These are phyloP conservation scores for Trichoderma lentiforme DNA, from an alignment of 2,329 filamentous ascomycete species.

Conservation along the genomic window DNA sequence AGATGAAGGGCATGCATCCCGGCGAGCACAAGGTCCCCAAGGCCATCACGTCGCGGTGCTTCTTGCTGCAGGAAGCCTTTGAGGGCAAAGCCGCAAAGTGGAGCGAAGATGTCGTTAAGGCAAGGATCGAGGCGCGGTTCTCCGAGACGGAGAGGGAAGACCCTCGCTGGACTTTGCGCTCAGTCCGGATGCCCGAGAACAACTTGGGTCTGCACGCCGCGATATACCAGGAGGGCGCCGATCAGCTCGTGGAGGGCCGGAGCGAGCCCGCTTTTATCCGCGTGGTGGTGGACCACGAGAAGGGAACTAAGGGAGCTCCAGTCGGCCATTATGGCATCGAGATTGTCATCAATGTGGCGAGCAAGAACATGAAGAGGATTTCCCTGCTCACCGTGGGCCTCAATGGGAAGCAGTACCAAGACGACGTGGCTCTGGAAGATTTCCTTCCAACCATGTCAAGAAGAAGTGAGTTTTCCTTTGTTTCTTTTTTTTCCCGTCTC, in stretches of 20 bases:
- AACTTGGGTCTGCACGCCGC: conserved; percentile 61
- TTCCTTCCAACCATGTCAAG: conserved; percentile 73
- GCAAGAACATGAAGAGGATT: conserved; percentile 49
- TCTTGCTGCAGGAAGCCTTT: conserved; percentile 70
- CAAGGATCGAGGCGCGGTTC: conserved; percentile 80
- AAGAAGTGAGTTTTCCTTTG: conserved; percentile 54
- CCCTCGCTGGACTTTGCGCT: conserved; percentile 75
- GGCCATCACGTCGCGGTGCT: conserved; percentile 60
- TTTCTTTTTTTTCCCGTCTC: background rate
- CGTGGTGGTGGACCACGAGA: conserved; percentile 68
- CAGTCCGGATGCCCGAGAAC: conserved; percentile 59
- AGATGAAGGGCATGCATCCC: conserved; percentile 54
- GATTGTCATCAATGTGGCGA: conserved; percentile 62
- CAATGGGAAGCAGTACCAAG: conserved; percentile 67
- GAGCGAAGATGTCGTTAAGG: conserved; percentile 82
- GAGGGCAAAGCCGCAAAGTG: conserved; percentile 74
- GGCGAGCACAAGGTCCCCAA: conserved; percentile 42
- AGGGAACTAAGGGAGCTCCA: conserved; percentile 62
- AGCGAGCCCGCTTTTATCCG: conserved; percentile 66
- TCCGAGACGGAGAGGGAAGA: conserved; percentile 79
- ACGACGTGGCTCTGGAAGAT: conserved; percentile 69
- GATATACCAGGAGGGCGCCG: conserved; percentile 67
- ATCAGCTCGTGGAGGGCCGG: conserved; percentile 60
- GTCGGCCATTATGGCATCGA: conserved; percentile 68
- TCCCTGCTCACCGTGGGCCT: conserved; percentile 57